Conservation (phyloP, 805 yeast genomes). For the Lachancea mirantina region DNA sequence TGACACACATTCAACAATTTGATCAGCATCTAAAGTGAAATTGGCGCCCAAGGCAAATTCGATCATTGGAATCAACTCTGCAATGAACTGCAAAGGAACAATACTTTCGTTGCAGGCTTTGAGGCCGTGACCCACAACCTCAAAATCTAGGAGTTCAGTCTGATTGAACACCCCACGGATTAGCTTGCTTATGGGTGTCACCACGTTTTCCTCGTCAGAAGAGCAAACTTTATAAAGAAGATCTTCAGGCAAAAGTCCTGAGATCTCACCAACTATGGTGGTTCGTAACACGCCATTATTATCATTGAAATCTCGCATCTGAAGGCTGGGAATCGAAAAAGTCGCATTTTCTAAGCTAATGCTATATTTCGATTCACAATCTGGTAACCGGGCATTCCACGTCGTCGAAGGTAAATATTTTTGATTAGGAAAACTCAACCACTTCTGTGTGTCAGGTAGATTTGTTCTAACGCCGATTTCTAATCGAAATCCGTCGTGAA, state of each 20-base stretch:
- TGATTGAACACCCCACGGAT: slow-evolving; percentile 20
- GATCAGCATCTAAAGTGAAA: slow-evolving; percentile 17
- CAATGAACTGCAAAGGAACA: slow-evolving; percentile 14
- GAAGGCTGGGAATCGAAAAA: slow-evolving; percentile 12
- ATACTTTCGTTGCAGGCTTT: slow-evolving; percentile 4
- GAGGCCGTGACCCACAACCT: slow-evolving; percentile 14
- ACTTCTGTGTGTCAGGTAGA: slow-evolving; percentile 12
- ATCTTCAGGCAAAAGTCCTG: slow-evolving; percentile 23
- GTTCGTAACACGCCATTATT: background rate
- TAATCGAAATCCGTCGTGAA: slow-evolving; percentile 20
- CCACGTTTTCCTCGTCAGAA: slow-evolving; percentile 27
- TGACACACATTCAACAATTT: slow-evolving; percentile 32
- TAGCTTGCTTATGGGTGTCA: slow-evolving; percentile 27
- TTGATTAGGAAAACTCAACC: slow-evolving; percentile 14
- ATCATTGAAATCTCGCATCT: slow-evolving; percentile 3
- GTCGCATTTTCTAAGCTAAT: slow-evolving; percentile 26
- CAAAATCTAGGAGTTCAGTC: slow-evolving; percentile 14
- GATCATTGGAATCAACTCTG: slow-evolving; percentile 14
- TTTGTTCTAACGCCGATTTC: slow-evolving; percentile 19
- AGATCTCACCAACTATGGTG: slow-evolving; percentile 11
- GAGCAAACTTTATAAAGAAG: slow-evolving; percentile 24
- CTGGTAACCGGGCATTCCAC: slow-evolving; percentile 34
- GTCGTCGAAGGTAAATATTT: slow-evolving; percentile 29
- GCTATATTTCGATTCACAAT: slow-evolving; percentile 29
- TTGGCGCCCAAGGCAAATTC: slow-evolving; percentile 19